These are phyloP conservation scores for Vinca major DNA, from an alignment of 305 asterid species.

Conservation along the genomic window DNA sequence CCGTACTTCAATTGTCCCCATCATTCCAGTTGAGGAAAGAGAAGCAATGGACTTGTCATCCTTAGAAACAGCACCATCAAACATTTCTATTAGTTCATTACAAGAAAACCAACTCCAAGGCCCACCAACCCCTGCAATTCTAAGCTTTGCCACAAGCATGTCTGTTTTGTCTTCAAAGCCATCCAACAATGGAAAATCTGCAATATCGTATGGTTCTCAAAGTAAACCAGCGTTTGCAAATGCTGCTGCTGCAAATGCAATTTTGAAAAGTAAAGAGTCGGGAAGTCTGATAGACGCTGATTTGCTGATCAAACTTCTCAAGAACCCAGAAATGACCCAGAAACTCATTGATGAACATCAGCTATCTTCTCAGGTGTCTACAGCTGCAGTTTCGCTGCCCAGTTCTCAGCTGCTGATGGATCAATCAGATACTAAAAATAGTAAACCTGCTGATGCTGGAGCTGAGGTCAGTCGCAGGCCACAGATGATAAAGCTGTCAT, in stretches of 20 bases:
- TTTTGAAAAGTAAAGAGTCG: conserved; percentile 19
- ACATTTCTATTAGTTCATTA: conserved; percentile 9
- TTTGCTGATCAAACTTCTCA: conserved; percentile 24
- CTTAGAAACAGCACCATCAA: conserved; percentile 7
- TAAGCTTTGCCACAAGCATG: conserved; percentile 4
- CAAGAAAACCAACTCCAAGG: conserved; percentile 8
- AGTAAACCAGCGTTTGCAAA: conserved; percentile 24
- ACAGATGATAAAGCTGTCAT: background rate
- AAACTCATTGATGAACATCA: conserved; percentile 19
- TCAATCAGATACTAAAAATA: background rate
- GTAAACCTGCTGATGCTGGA: conserved; percentile 6
- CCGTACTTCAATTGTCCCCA: conserved; percentile 18
- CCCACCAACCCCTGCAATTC: conserved; percentile 12
- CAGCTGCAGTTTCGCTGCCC: conserved; percentile 5
- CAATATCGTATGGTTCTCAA: conserved; percentile 10
- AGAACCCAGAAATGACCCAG: conserved; percentile 30
- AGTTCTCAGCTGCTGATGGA: conserved; percentile 6
- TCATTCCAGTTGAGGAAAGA: conserved; percentile 21
- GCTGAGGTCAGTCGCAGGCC: conserved; percentile 8
- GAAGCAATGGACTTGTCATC: conserved; percentile 6
- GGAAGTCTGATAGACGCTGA: conserved; percentile 22
- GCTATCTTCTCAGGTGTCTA: background rate
- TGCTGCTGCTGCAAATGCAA: conserved; percentile 27
- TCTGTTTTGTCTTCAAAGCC: conserved; percentile 17
- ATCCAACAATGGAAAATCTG: conserved; percentile 15